Evolutionary conservation across 1,139 yeast species (phyloP), one percentile per base, ranked within the genome.

Genomic region (Blastobotrys proliferans): DNA sequence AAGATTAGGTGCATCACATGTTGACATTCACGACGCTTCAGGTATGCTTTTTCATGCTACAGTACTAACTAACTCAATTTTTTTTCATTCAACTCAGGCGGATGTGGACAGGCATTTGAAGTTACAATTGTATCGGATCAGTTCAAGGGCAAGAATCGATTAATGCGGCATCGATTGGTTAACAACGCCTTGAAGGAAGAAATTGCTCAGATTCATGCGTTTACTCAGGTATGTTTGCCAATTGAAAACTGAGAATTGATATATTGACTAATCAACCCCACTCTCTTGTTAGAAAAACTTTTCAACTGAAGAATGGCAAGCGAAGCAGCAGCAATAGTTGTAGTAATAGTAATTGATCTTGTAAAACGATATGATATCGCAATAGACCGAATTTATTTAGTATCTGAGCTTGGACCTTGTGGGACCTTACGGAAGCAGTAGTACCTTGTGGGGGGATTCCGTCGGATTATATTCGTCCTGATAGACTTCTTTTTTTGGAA

Each of bases 141-240:
- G 30, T 92, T 92, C 63, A 66, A 71, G 49, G 94, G 94, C 22
- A 86, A 88, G 67, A 87, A 87, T 66, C 85, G 85, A 62, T 70
- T 92, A 45, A 77, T 81, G 70, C 77, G 98, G 60, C 95, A 88
- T 56, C 72, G 97, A 50, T 60, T 88, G 54, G 96, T 94, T 38
- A 92, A 94, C 63, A 71, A 65, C 31, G 80, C 86, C 1, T 71
- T 92, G 49, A 81, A 81, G 57, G 87, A 82, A 14, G 96, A 90
- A 60, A 86, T 92, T 35, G 82, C 86, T 1, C 67, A 73, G 4
- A 88, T 92, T 35, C 98, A 92, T 66, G 98, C 98, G 0, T 94
- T 92, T 62, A 87, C 97, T 0, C 97, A 92, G 58, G 88, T 86
- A 66, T 83, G 87, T 17, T 80, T 76, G 55, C 16, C 38, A 3